A percentile compares a stretch with the other conserved stretches of the same genome.
Conservation (phyloP, 306 rosid genomes). For the Betula pendula region DNA sequence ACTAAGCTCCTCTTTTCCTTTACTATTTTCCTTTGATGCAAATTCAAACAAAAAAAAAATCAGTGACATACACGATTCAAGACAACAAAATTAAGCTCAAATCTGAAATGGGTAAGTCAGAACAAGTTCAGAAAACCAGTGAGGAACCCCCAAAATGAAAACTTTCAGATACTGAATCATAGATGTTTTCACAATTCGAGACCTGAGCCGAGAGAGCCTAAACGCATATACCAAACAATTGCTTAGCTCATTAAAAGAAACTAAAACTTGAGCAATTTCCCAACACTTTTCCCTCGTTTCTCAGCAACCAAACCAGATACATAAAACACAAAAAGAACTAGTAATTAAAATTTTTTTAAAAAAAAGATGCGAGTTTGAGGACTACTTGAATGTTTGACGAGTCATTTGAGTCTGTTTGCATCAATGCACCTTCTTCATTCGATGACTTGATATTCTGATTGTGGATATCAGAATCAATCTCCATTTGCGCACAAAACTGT, state of each 20-base stretch:
- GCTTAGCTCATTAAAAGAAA: not conserved
- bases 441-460: slow-evolving; percentile 16
- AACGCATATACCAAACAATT: not conserved
- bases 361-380: not conserved
- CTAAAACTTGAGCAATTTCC: not conserved
- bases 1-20: slow-evolving; percentile 56
- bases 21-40: slow-evolving; percentile 44
- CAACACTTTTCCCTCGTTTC: not conserved
- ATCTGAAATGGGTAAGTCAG: not conserved
- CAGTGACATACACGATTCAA: not conserved
- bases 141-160: not conserved
- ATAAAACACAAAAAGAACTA: not conserved
- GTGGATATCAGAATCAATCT: slow-evolving; percentile 40
- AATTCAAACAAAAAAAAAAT: slow-evolving; percentile 18
- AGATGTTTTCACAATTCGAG: not conserved
- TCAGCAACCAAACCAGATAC: not conserved
- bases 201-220: not conserved
- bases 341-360: no score
- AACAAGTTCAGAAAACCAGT: not conserved
- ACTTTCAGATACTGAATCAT: not conserved
- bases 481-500: slow-evolving; percentile 39
- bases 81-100: not conserved
- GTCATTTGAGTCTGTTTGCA: slow-evolving; percentile 53
- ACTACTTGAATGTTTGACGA: slow-evolving; percentile 43
- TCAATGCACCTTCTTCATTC: slow-evolving; percentile 19